Evolutionary conservation across 2,329 filamentous ascomycete species (phyloP).

Genomic region (Hymenoscyphus occultus): DNA sequence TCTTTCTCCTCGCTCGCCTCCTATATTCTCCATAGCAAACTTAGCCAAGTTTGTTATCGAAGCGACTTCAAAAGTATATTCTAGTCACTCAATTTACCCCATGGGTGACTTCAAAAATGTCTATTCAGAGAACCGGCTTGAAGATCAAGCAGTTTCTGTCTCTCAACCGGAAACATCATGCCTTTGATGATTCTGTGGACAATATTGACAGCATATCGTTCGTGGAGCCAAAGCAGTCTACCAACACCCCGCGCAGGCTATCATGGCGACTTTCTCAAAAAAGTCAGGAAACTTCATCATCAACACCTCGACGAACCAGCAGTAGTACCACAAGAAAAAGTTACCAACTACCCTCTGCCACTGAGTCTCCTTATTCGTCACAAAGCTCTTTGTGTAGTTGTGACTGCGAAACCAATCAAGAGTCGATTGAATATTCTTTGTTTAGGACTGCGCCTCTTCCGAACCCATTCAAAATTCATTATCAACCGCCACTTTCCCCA

Average conservation of each 20-base stretch:
- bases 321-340: conserved; percentile 18
- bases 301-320: conserved; percentile 16
- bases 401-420: conserved; percentile 37
- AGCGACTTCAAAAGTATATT: background rate
- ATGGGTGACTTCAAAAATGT: conserved; percentile 19
- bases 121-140: conserved; percentile 27
- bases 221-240: conserved; percentile 11
- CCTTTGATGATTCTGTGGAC: conserved; percentile 12
- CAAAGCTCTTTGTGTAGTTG: conserved; percentile 46
- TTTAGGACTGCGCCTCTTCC: conserved; percentile 17
- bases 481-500: conserved; percentile 27
- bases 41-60: background rate
- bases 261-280: conserved; percentile 25
- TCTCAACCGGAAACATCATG: conserved; percentile 17
- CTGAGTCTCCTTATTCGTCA: conserved; percentile 41
- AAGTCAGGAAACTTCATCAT: conserved; percentile 10
- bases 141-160: conserved; percentile 28
- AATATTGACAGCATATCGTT: conserved; percentile 9
- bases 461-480: conserved; percentile 32
- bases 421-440: conserved; percentile 29
- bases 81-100: background rate
- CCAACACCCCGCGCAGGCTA: conserved; percentile 16
- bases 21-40: background rate
- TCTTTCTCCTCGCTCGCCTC: background rate
- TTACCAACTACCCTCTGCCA: conserved; percentile 35